Conservation (phyloP, 2,329 filamentous ascomycete species). For the Trichoderma semiorbis region DNA sequence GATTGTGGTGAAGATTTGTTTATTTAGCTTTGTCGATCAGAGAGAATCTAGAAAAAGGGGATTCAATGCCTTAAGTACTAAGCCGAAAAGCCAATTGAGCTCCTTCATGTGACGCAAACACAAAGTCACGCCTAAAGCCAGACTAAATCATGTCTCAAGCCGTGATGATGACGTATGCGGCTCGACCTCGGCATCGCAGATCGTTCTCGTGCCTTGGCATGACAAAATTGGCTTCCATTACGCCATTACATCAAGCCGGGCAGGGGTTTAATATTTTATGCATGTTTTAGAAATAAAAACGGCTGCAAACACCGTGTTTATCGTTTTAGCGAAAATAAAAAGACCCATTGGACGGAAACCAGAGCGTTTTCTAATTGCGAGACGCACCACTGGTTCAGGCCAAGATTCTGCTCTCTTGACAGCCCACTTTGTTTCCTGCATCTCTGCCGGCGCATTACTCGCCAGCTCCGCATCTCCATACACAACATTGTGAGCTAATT, state of each 20-base stretch:
- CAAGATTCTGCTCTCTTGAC: not conserved
- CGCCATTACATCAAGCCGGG: conserved; percentile 5
- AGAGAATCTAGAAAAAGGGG: not conserved
- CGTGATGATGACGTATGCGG: conserved; percentile 29
- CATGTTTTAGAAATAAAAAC: conserved; percentile 3
- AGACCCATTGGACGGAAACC: not conserved
- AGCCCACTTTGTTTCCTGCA: not conserved
- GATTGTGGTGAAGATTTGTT: not conserved
- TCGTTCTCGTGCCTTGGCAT: conserved; percentile 6
- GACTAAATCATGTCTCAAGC: conserved; percentile 8
- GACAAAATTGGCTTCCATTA: conserved; percentile 1
- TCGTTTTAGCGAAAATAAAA: not conserved
- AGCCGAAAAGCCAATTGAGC: not conserved
- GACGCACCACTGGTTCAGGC: not conserved
- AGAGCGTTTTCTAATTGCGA: not conserved
- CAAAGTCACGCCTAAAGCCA: conserved; percentile 14
- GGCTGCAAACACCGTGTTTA: not conserved
- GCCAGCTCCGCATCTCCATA: not conserved
- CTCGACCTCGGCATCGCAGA: conserved; percentile 23
- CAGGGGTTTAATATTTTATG: not conserved
- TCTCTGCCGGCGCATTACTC: not conserved
- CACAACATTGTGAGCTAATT: not conserved
- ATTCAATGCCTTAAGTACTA: not conserved
- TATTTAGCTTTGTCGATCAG: not conserved
- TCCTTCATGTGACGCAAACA: conserved; percentile 14